These are phyloP conservation scores for Cyclanthera cordifolia DNA, from an alignment of 306 rosid genomes.

Conservation along the genomic window DNA sequence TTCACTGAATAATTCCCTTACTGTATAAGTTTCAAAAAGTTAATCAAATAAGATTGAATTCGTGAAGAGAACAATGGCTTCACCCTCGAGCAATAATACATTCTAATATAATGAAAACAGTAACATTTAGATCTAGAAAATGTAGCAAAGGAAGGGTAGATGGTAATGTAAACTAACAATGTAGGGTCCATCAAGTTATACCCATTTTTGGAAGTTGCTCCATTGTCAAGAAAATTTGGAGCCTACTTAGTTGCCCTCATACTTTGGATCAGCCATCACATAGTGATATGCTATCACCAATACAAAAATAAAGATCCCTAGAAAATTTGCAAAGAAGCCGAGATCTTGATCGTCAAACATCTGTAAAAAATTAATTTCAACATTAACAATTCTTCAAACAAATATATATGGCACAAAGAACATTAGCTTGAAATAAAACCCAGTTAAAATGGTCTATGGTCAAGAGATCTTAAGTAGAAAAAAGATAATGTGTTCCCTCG, in stretches of 20 bases:
- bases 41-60: background rate
- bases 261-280: constrained; percentile 85
- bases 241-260: constrained; percentile 25
- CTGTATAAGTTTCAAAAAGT: no score
- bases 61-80: background rate
- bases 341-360: constrained; percentile 87
- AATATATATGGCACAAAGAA: background rate
- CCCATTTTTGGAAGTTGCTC: background rate
- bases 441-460: no score
- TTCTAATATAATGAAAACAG: background rate
- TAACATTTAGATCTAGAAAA: background rate
- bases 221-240: background rate
- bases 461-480: no score
- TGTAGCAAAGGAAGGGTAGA: constrained; percentile 3
- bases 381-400: background rate
- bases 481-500: no score
- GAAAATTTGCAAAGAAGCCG: constrained; percentile 91
- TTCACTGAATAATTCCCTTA: no score
- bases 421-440: background rate
- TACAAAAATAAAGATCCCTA: constrained; percentile 73
- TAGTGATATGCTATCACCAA: constrained; percentile 82
- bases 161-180: background rate
- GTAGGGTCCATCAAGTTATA: background rate
- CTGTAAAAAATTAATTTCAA: constrained; percentile 24
- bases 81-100: background rate